phyloP scores from a whole-genome alignment of 2,329 filamentous ascomycete species.

The Claviceps sorghi region DNA sequence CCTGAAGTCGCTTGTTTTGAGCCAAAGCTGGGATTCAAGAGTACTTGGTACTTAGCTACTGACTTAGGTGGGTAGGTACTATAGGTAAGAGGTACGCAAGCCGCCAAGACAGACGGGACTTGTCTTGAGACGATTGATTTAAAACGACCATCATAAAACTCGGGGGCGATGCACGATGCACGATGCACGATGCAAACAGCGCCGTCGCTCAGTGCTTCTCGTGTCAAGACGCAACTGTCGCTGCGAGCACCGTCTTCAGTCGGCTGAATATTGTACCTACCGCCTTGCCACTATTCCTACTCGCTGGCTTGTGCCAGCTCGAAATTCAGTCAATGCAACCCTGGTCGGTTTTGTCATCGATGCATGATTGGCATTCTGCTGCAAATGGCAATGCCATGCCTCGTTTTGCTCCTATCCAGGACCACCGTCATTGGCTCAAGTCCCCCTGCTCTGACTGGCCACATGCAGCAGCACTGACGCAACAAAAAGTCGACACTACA shows the following conservation, averaged over 20 bases:
- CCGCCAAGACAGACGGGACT: not conserved
- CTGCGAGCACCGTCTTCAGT: not conserved
- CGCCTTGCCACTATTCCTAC: not conserved
- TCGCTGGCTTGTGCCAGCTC: not conserved
- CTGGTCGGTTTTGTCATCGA: not conserved
- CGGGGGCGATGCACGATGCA: not conserved
- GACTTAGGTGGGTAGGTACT: too few relatives aligned
- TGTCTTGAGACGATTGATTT: not conserved
- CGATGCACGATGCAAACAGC: not conserved
- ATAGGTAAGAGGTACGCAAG: not conserved
- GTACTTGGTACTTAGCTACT: not conserved
- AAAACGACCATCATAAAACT: not conserved
- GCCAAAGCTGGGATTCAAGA: not conserved
- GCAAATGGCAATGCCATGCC: not conserved
- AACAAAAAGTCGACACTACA: not conserved
- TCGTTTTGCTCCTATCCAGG: not conserved
- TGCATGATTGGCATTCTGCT: not conserved
- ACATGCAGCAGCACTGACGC: not conserved
- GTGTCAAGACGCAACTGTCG: not conserved
- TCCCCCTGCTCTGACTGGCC: not conserved
- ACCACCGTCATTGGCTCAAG: not conserved
- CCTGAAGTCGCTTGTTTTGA: not conserved
- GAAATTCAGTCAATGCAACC: not conserved
- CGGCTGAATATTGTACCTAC: not conserved
- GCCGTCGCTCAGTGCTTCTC: not conserved